phyloP scores from a whole-genome alignment of 2,329 filamentous ascomycete species.

The Bipolaris oryzae region DNA sequence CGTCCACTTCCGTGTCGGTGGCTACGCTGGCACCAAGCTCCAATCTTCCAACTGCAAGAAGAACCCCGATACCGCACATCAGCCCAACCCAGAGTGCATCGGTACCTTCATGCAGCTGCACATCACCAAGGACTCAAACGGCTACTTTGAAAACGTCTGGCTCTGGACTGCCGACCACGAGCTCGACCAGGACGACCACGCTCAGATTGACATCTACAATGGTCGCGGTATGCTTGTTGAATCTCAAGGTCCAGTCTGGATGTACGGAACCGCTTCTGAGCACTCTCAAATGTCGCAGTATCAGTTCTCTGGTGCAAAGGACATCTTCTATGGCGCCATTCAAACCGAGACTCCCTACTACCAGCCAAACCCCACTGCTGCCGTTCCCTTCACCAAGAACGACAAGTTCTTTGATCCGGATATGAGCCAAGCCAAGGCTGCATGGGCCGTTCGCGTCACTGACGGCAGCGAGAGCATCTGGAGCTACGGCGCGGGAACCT shows the following conservation, averaged over 20 bases:
- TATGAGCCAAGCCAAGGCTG: slow-evolving; percentile 50
- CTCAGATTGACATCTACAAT: slow-evolving; percentile 83
- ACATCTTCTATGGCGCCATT: slow-evolving; percentile 68
- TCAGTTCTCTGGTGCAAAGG: slow-evolving; percentile 64
- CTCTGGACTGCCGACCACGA: slow-evolving; percentile 92
- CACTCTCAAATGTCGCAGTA: slow-evolving; percentile 75
- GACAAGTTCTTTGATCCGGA: slow-evolving; percentile 52
- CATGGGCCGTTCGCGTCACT: slow-evolving; percentile 55
- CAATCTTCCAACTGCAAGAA: slow-evolving; percentile 81
- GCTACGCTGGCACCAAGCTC: slow-evolving; percentile 80
- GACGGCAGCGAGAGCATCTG: slow-evolving; percentile 49
- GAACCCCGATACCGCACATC: slow-evolving; percentile 67
- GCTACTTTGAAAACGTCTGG: slow-evolving; percentile 89
- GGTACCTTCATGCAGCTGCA: slow-evolving; percentile 72
- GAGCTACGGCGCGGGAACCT: slow-evolving; percentile 59
- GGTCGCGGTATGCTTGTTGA: slow-evolving; percentile 84
- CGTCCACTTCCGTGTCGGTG: slow-evolving; percentile 92
- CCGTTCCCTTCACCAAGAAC: slow-evolving; percentile 61
- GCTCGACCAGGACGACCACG: slow-evolving; percentile 74
- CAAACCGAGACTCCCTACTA: slow-evolving; percentile 76
- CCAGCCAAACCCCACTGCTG: slow-evolving; percentile 67
- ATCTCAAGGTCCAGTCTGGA: slow-evolving; percentile 76
- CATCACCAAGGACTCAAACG: slow-evolving; percentile 62
- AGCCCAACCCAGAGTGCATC: slow-evolving; percentile 70
- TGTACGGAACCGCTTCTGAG: slow-evolving; percentile 70